Percentiles rank a stretch among this genome's conserved stretches.
These are phyloP conservation scores for Kodamaea lidongshanica DNA, from an alignment of 805 yeast genomes.

Conservation along the genomic window DNA sequence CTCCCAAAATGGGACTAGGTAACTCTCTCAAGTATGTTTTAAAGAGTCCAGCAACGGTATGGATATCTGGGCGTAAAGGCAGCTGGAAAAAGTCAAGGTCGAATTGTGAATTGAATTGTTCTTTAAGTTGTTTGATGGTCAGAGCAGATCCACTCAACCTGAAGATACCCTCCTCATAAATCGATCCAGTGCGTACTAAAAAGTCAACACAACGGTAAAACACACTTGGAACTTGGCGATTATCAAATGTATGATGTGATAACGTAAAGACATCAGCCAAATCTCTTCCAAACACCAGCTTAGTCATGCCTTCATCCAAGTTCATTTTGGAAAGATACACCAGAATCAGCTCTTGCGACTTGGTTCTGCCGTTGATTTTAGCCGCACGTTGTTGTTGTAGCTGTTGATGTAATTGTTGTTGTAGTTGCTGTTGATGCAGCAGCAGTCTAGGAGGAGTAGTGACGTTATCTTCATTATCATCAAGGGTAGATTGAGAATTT, in stretches of 20 bases:
- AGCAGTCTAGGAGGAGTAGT: too few species aligned
- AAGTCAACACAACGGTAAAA: conserved; percentile 69
- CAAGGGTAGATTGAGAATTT: conserved; percentile 2
- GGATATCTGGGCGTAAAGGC: conserved; percentile 56
- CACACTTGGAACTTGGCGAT: conserved; percentile 62
- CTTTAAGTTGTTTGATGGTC: conserved; percentile 62
- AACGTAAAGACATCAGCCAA: conserved; percentile 45
- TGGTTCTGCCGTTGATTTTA: neutral
- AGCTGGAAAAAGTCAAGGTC: conserved; percentile 61
- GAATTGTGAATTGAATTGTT: conserved; percentile 55
- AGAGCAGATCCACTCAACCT: conserved; percentile 85
- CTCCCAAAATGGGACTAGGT: conserved; percentile 63
- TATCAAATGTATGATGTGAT: conserved; percentile 43
- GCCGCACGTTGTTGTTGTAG: neutral
- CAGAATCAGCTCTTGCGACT: conserved; percentile 15
- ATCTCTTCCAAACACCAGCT: conserved; percentile 59
- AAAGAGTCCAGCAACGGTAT: conserved; percentile 80
- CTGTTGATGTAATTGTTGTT: neutral
- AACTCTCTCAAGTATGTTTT: conserved; percentile 77
- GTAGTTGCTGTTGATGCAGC: too few species aligned
- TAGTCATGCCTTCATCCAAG: conserved; percentile 29
- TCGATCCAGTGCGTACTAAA: conserved; percentile 58
- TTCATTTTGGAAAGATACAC: conserved; percentile 30
- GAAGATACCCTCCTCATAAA: conserved; percentile 87
- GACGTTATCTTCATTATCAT: conserved; percentile 1